Evolutionary conservation across 169 alveolate species (phyloP).

Genomic region (Cryptosporidium bovis): DNA sequence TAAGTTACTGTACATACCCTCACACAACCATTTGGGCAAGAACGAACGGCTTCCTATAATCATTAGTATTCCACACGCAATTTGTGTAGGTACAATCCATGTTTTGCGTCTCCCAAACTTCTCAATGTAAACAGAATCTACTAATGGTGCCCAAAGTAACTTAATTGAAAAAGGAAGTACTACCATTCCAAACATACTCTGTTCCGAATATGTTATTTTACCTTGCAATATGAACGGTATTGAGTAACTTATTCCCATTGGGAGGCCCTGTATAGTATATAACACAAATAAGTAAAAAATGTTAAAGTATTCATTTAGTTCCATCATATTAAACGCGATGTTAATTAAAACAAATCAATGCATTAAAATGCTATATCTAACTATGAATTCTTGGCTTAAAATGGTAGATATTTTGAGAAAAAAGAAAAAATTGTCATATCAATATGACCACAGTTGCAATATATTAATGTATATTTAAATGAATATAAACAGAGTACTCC

Average conservation of each 20-base stretch:
- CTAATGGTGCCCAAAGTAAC: slow-evolving; percentile 94
- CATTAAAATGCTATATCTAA: background rate
- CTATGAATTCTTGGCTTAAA: background rate
- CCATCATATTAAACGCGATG: background rate
- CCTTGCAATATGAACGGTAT: slow-evolving; percentile 86
- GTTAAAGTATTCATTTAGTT: slow-evolving; percentile 70
- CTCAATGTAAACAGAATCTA: slow-evolving; percentile 86
- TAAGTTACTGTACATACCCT: background rate
- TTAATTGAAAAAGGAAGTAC: slow-evolving; percentile 85
- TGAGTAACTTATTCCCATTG: slow-evolving; percentile 85
- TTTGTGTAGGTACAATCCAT: slow-evolving; percentile 92
- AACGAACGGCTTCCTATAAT: slow-evolving; percentile 70
- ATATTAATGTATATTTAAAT: no score
- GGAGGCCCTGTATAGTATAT: slow-evolving; percentile 84
- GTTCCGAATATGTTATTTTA: slow-evolving; percentile 83
- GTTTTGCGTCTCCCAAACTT: slow-evolving; percentile 91
- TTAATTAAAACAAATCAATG: no score
- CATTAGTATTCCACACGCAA: slow-evolving; percentile 76
- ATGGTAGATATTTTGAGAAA: no score
- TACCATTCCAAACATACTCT: slow-evolving; percentile 80
- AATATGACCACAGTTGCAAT: no score
- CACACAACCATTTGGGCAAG: slow-evolving; percentile 59
- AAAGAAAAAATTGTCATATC: no score
- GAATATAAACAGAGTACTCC: no score
- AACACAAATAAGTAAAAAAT: slow-evolving; percentile 72